A percentile compares a stretch with the other conserved stretches of the same genome.
Conservation (phyloP, 257 asterid species). For the Petunia secreta region DNA sequence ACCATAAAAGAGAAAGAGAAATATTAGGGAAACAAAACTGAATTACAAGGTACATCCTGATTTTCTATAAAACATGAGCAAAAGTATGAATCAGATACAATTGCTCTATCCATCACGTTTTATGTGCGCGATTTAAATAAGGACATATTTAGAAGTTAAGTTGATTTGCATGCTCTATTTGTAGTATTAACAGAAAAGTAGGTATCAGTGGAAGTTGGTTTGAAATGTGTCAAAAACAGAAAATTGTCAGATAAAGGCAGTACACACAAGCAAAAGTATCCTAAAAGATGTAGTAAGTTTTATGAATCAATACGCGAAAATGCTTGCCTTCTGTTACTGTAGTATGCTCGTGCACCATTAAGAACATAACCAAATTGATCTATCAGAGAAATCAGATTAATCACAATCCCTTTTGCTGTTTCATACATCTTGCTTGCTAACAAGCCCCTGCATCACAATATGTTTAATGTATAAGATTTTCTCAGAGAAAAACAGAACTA, state of each 20-base stretch:
- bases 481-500: slow-evolving; percentile 4
- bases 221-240: neutral
- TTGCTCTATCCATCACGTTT: neutral
- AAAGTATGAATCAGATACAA: neutral
- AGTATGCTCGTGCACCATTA: slow-evolving; percentile 91
- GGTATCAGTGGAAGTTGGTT: neutral
- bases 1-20: neutral
- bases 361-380: slow-evolving; percentile 76
- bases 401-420: slow-evolving; percentile 89
- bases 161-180: neutral
- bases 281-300: neutral
- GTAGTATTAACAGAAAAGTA: neutral
- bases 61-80: neutral
- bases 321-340: slow-evolving; percentile 82
- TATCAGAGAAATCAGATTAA: slow-evolving; percentile 70
- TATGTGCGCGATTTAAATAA: neutral
- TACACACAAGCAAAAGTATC: neutral
- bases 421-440: slow-evolving; percentile 83
- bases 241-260: neutral
- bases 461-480: slow-evolving; percentile 1
- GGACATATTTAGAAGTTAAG: slow-evolving; percentile 5
- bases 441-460: slow-evolving; percentile 70
- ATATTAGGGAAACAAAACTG: neutral
- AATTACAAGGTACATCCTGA: neutral
- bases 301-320: neutral